Evolutionary conservation across 768 basidiomycete genomes (phyloP).

Genomic region (Pleurotus ostreatus): DNA sequence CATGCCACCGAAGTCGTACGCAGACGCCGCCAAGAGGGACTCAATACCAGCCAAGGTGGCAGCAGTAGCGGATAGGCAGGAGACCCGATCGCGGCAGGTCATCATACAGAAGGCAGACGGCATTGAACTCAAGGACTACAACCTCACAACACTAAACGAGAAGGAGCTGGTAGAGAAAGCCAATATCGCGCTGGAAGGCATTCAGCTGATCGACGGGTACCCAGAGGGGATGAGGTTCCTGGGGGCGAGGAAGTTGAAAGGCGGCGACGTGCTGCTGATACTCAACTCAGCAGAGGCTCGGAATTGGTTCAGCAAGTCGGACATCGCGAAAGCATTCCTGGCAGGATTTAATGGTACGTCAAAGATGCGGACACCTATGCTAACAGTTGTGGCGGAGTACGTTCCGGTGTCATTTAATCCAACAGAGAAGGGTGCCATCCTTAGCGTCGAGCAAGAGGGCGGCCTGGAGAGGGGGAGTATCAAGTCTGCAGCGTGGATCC

Average conservation of each 20-base stretch:
- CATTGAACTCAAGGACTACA: neutral
- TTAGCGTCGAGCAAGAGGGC: slow-evolving; percentile 14
- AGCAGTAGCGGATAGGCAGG: neutral
- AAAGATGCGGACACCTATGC: slow-evolving; percentile 2
- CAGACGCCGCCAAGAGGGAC: neutral
- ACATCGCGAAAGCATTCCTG: slow-evolving; percentile 10
- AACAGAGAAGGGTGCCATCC: neutral
- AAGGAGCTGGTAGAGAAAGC: slow-evolving; percentile 8
- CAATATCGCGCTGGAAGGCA: neutral
- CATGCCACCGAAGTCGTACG: neutral
- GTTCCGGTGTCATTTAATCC: slow-evolving; percentile 18
- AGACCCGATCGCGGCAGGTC: neutral
- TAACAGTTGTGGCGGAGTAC: slow-evolving; percentile 15
- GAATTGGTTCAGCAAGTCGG: slow-evolving; percentile 12
- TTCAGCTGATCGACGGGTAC: neutral
- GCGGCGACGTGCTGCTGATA: slow-evolving; percentile 15
- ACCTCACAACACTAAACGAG: neutral
- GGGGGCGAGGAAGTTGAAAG: slow-evolving; percentile 9
- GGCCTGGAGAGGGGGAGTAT: slow-evolving; percentile 8
- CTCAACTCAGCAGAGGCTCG: slow-evolving; percentile 10
- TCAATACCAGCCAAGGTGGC: neutral
- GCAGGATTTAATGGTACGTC: slow-evolving; percentile 11
- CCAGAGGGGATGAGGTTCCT: slow-evolving; percentile 9
- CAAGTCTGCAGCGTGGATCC: slow-evolving; percentile 20
- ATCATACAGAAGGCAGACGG: neutral